These are phyloP conservation scores for Chernovozyma aurita DNA, from an alignment of 1,139 yeast species.

Conservation along the genomic window DNA sequence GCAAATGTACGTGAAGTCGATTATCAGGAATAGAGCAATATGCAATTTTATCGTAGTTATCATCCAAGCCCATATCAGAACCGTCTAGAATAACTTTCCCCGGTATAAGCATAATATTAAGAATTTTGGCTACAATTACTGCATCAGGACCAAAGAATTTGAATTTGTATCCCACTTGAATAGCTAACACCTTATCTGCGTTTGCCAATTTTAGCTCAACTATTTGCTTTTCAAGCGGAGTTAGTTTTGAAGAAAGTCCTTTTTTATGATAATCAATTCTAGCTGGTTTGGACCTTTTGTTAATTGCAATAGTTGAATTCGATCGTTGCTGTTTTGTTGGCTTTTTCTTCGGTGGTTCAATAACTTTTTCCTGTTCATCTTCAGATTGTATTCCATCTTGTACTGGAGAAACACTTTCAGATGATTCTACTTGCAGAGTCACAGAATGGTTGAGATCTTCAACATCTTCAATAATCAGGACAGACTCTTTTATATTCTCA, in stretches of 20 bases:
- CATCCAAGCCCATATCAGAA: conserved; percentile 26
- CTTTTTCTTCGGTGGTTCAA: conserved; percentile 1
- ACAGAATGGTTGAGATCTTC: too few species aligned
- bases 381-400: too few species aligned
- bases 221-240: conserved; percentile 81
- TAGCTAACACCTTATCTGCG: conserved; percentile 64
- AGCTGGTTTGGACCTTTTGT: neutral
- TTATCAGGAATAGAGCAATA: conserved; percentile 83
- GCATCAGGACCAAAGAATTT: conserved; percentile 88
- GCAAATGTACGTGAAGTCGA: conserved; percentile 69
- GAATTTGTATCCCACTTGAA: conserved; percentile 90
- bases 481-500: too few species aligned
- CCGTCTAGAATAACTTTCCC: conserved; percentile 55
- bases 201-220: conserved; percentile 56
- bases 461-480: too few species aligned
- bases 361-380: neutral
- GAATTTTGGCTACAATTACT: conserved; percentile 52
- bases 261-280: neutral
- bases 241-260: conserved; percentile 32
- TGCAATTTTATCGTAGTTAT: conserved; percentile 57
- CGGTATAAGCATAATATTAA: conserved; percentile 69
- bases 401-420: too few species aligned
- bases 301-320: neutral
- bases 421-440: too few species aligned
- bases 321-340: neutral